Conservation (phyloP, 495 filamentous ascomycete species). For the Penicillium ochrochloron region DNA sequence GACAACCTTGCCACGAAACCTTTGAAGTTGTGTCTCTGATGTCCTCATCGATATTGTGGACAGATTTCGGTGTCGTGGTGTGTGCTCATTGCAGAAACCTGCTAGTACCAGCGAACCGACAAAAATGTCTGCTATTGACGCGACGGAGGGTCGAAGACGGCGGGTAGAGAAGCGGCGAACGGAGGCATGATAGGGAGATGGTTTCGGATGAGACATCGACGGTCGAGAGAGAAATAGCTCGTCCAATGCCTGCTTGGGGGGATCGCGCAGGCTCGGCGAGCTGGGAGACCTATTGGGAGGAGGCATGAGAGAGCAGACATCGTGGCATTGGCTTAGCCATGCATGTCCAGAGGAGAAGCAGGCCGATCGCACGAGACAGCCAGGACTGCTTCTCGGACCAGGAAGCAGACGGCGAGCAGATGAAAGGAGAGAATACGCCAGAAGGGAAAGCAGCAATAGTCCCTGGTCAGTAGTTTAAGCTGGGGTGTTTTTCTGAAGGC, state of each 20-base stretch:
- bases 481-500: conserved; percentile 36
- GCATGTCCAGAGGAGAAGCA: conserved; percentile 39
- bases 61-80: conserved; percentile 39
- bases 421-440: conserved; percentile 6
- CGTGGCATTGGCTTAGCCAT: conserved; percentile 53
- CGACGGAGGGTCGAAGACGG: conserved; percentile 47
- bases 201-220: conserved; percentile 42
- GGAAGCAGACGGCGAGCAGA: conserved; percentile 16
- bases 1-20: conserved; percentile 25
- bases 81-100: conserved; percentile 63
- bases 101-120: conserved; percentile 68
- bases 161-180: conserved; percentile 43
- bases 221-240: conserved; percentile 39
- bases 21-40: conserved; percentile 19
- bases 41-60: conserved; percentile 31
- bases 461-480: not conserved
- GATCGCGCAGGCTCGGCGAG: conserved; percentile 55
- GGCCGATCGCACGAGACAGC: conserved; percentile 25
- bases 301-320: conserved; percentile 72
- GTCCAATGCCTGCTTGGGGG: conserved; percentile 51
- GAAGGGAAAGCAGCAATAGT: not conserved
- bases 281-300: conserved; percentile 56
- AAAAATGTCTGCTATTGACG: conserved; percentile 59
- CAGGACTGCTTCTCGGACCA: conserved; percentile 22
- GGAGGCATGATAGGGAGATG: conserved; percentile 35